These are phyloP conservation scores for Zea mays DNA, from an alignment of 176 grass and related monocot genomes.

Conservation along the genomic window Zm-B73-REFERENCE-NAM-5.0 NC_050105.1:31135001-31135500, in stretches of 20 bases:
- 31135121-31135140: constrained; percentile 56
- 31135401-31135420: constrained; percentile 39
- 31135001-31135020: not conserved
- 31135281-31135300: constrained; percentile 55
- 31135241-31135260: constrained; percentile 53
- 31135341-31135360: constrained; percentile 34
- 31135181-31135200: constrained; percentile 17
- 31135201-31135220: constrained; percentile 11
- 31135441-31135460: constrained; percentile 11
- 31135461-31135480: constrained; percentile 28
- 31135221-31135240: constrained; percentile 42
- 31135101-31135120: constrained; percentile 20
- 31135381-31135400: constrained; percentile 24
- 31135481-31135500: constrained; percentile 15
- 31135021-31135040: not conserved
- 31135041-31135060: constrained; percentile 7
- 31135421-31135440: constrained; percentile 13
- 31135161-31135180: constrained; percentile 30
- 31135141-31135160: constrained; percentile 55
- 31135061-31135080: constrained; percentile 30
- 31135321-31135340: constrained; percentile 21
- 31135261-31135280: constrained; percentile 47
- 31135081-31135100: constrained; percentile 35
- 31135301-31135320: constrained; percentile 51
- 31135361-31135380: constrained; percentile 60